Evolutionary conservation across 2,329 filamentous ascomycete species (phyloP).

Genomic region (Hypoxylon sp.): DNA sequence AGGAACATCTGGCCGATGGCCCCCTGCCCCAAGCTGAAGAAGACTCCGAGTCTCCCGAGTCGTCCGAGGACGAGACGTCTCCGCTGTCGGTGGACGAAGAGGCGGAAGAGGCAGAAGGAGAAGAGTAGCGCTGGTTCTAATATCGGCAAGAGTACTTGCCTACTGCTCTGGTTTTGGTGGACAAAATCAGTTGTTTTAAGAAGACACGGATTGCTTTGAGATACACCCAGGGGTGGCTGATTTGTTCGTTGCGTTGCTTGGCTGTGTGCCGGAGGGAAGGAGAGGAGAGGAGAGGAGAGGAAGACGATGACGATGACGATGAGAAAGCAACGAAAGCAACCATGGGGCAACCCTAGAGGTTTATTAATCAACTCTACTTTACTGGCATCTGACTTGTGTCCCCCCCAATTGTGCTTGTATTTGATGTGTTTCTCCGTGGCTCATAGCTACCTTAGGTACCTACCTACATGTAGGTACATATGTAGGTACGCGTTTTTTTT

Average conservation of each 20-base stretch:
- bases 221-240: not conserved
- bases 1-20: not conserved
- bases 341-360: no score
- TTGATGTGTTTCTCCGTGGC: no score
- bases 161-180: not conserved
- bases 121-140: not conserved
- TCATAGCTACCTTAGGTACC: no score
- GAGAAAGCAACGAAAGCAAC: not conserved
- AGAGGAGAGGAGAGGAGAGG: not conserved
- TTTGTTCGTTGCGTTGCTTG: not conserved
- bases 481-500: not conserved
- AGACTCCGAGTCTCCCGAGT: not conserved
- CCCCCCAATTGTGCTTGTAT: not conserved
- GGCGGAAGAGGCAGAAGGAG: no score
- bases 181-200: not conserved
- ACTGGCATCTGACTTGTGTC: no score
- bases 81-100: no score
- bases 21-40: no score
- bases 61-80: not conserved
- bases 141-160: not conserved
- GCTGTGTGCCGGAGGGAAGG: not conserved
- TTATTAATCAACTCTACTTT: not conserved
- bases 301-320: no score
- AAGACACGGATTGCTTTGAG: not conserved
- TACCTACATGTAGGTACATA: no score